Base-by-base conservation (phyloP, 805 yeast genomes). In the Maudiozyma saulgeensis region DNA sequence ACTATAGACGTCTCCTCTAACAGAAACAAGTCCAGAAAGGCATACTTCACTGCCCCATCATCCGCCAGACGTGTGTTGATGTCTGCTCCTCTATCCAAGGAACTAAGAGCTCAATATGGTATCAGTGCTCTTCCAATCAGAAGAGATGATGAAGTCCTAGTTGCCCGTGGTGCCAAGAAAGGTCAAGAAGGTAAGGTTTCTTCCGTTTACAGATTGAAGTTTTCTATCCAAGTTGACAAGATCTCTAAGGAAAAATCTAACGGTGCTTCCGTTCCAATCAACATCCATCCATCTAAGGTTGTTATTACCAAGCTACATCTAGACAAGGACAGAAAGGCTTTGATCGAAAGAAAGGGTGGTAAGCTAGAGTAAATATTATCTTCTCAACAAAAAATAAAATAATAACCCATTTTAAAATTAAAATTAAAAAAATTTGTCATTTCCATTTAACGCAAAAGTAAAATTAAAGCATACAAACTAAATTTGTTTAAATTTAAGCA, bases 21-120 rank as follows among this genome's bases (percentile, higher is more conserved):
- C 73, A 93, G 99, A 82, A 86, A 95, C 77, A 93, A 93, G 85
- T 81, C 97, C 76, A 90, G 99, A 87, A 93, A 93, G 87, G 98
- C 98, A 76, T 87, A 93, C 85, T 93, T 93, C 91, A 80, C 79
- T 69, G 95, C 99, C 66, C 95, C 98, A 70, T 91, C 99, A 62
- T 84, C 91, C 64, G 87, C 79, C 71, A 87, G 97, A 80, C 87
- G 98, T 80, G 78, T 76, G 64, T 78, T 93, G 75, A 79, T 93
- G 84, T 86, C 97, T 69, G 98, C 99, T 74, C 97, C 98, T 70
- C 83, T 93, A 72, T 91, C 98, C 68, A 93, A 93, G 83, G 99
- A 93, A 81, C 87, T 93, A 77, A 85, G 95, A 75, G 95, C 84
- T 75, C 84, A 93, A 81, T 93, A 90, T 87, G 89, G 89, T 75